Percentiles rank a stretch among this genome's conserved stretches.
Evolutionary conservation across 75 land plant genomes (phyloP).

Genomic region (Picea glauca): DNA sequence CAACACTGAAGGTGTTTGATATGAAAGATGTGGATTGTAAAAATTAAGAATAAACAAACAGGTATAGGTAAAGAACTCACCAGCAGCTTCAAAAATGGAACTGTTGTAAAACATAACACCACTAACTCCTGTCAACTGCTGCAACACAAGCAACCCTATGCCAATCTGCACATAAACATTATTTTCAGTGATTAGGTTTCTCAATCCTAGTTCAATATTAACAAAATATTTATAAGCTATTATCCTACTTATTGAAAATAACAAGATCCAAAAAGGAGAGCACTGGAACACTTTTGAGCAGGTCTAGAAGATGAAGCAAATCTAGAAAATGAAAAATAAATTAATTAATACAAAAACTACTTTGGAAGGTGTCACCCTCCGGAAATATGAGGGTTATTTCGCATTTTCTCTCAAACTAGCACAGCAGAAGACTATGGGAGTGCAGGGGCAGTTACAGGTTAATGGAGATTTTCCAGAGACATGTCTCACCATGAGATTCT

Average conservation of each 20-base stretch:
- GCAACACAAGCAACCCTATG: conserved; percentile 73
- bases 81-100: conserved; percentile 81
- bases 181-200: background rate
- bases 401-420: no score
- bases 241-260: background rate
- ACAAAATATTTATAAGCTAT: background rate
- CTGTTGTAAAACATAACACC: conserved; percentile 83
- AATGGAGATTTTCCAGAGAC: no score
- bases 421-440: no score
- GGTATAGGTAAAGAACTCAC: conserved; percentile 29
- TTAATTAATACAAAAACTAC: background rate
- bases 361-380: background rate
- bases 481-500: no score
- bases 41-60: background rate
- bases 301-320: background rate
- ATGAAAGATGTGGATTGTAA: background rate
- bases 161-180: conserved; percentile 56
- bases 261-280: background rate
- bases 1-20: no score
- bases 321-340: background rate
- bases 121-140: conserved; percentile 90
- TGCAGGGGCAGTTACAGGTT: no score
- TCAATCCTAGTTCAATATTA: background rate
- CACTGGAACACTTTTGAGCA: background rate
- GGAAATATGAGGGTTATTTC: no score